Evolutionary conservation across 2,329 filamentous ascomycete species (phyloP).

Genomic region (Cordyceps militaris): DNA sequence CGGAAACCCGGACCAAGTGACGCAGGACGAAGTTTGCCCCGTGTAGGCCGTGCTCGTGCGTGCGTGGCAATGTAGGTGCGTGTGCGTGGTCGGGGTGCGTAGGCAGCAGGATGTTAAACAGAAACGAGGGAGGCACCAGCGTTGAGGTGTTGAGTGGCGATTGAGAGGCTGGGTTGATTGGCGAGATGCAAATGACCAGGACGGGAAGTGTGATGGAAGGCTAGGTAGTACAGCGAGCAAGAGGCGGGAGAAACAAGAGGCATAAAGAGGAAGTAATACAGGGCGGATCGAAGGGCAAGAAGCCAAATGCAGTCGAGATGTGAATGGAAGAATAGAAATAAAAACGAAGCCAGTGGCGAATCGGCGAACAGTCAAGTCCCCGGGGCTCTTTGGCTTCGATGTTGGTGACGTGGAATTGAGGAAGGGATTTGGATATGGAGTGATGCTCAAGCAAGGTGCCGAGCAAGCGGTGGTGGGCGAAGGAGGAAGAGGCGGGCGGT

Average conservation of each 20-base stretch:
- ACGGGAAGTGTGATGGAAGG: neutral
- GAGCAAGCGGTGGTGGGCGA: constrained; percentile 11
- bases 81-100: neutral
- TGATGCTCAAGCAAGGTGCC: constrained; percentile 11
- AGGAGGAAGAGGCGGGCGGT: constrained; percentile 10
- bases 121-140: neutral
- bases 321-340: neutral
- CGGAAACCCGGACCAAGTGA: neutral
- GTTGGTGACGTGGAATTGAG: constrained; percentile 1
- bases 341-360: constrained; percentile 6
- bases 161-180: neutral
- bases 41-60: neutral
- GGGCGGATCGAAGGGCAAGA: neutral
- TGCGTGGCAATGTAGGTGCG: neutral
- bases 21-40: neutral
- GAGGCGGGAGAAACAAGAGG: neutral
- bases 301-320: neutral
- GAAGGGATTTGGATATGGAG: neutral
- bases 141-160: neutral
- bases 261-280: constrained; percentile 10
- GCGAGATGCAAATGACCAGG: neutral
- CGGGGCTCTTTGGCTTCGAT: constrained; percentile 1
- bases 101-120: neutral
- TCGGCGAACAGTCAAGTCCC: constrained; percentile 8
- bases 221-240: neutral